Evolutionary conservation across 768 basidiomycete species (phyloP), one percentile per base, ranked within the genome.

Genomic region (Suillus ampliporus): DNA sequence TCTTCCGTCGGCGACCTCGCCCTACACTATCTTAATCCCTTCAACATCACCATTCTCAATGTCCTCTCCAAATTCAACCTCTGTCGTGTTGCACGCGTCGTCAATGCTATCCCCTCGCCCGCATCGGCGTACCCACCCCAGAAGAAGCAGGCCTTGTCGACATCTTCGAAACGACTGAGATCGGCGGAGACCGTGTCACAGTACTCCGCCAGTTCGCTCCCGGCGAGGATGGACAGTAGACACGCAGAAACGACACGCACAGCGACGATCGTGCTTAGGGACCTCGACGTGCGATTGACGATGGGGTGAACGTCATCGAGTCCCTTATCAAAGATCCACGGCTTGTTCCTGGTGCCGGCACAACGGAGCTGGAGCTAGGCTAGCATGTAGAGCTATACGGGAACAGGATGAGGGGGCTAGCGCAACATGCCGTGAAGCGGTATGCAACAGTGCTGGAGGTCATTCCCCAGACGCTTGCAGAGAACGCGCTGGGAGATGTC

Each of bases 1-100:
- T 91, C 95, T 10, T 87, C 87, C 46, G 85, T 99, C 66, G 97
- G 96, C 68, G 97, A 99, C 72, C 92, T 99, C 61, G 95, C 96
- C 2, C 82, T 97, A 63, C 97, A 99, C 79, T 99, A 95, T 82
- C 90, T 99, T 72, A 92, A 98, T 82, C 86, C 96, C 60, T 84
- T 92, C 81, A 83, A 88, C 80, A 94, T 99, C 77, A 94, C 94
- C 70, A 95, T 99, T 68, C 86, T 99, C 78, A 98, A 97, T 77
- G 94, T 99, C 34, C 86, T 97, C 62, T 97, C 95, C 73, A 99
- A 99, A 77, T 99, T 99, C 77, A 97, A 99, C 67, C 87, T 99
- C 15, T 91, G 97, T 57, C 83, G 97, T 2, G 80, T 98, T 15
- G 97, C 94, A 77, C 91, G 96, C 54, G 97, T 99, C 67, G 94